Percentiles rank a stretch among this genome's conserved stretches.
Conservation (phyloP, 768 basidiomycete genomes). For the Royoungia palumana region DNA sequence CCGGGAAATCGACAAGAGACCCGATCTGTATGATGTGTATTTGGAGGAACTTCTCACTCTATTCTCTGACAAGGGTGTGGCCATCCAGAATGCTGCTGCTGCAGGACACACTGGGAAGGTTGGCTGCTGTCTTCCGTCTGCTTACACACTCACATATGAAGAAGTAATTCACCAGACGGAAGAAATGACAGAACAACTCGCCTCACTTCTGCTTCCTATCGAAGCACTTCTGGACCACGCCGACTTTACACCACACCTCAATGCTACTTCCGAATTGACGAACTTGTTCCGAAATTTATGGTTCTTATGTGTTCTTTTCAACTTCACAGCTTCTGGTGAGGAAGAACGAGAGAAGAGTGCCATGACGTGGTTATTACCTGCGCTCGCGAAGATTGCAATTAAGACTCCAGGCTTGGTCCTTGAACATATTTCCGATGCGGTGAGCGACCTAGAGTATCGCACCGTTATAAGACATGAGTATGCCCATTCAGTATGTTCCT, state of each 20-base stretch:
- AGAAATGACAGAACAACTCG: constrained; percentile 83
- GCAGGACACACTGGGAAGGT: constrained; percentile 68
- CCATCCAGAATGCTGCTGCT: constrained; percentile 78
- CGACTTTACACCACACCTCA: constrained; percentile 59
- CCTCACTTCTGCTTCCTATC: constrained; percentile 85
- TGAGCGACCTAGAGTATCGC: constrained; percentile 90
- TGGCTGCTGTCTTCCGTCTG: constrained; percentile 11
- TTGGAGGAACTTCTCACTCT: constrained; percentile 80
- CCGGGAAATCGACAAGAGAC: constrained; percentile 66
- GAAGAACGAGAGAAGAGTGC: constrained; percentile 52
- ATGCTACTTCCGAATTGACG: constrained; percentile 57
- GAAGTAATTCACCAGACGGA: constrained; percentile 48
- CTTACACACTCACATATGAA: constrained; percentile 5
- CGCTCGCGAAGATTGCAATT: constrained; percentile 72
- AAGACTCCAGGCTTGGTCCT: constrained; percentile 85
- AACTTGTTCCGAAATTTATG: constrained; percentile 88
- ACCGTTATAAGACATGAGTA: constrained; percentile 87
- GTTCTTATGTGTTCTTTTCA: constrained; percentile 88
- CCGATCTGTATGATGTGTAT: constrained; percentile 77
- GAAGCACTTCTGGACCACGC: constrained; percentile 77
- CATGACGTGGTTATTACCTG: constrained; percentile 76
- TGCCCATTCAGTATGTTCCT: constrained; percentile 59
- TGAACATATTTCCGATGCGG: constrained; percentile 78
- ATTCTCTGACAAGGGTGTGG: constrained; percentile 88
- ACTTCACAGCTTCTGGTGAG: constrained; percentile 53